phyloP scores from a whole-genome alignment of 352 stramenopile species.

The Chrysophaeum taylorii region DNA sequence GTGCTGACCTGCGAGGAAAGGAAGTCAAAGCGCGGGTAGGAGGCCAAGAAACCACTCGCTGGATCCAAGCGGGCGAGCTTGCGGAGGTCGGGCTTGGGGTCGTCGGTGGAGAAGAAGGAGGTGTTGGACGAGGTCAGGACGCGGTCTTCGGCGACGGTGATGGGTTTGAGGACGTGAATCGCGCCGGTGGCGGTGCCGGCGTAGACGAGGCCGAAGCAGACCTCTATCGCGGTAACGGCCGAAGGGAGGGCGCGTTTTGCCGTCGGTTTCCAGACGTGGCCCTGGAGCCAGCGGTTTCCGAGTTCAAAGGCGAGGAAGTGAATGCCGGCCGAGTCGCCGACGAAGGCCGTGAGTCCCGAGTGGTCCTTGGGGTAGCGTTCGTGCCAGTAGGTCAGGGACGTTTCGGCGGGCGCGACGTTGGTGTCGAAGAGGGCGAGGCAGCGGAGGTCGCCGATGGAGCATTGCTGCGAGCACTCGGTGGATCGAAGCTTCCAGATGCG shows the following conservation, averaged over 20 bases:
- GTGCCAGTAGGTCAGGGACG: too few relatives aligned
- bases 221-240: background rate
- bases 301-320: too few relatives aligned
- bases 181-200: background rate
- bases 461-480: background rate
- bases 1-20: background rate
- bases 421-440: too few relatives aligned
- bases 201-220: background rate
- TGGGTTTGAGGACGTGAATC: background rate
- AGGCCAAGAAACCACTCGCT: too few relatives aligned
- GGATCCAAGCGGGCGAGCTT: background rate
- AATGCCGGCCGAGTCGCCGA: too few relatives aligned
- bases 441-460: too few relatives aligned
- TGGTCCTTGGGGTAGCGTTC: too few relatives aligned
- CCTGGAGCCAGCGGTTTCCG: slow-evolving; percentile 10
- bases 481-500: background rate
- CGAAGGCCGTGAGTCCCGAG: too few relatives aligned
- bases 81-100: background rate
- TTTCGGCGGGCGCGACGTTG: too few relatives aligned
- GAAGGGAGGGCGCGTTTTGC: background rate
- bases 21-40: too few relatives aligned
- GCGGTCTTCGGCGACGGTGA: background rate
- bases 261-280: background rate
- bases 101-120: too few relatives aligned
- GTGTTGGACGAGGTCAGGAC: too few relatives aligned